These are phyloP conservation scores for Ambrosia artemisiifolia DNA, from an alignment of 129 eudicot genomes.

Conservation along the genomic window DNA sequence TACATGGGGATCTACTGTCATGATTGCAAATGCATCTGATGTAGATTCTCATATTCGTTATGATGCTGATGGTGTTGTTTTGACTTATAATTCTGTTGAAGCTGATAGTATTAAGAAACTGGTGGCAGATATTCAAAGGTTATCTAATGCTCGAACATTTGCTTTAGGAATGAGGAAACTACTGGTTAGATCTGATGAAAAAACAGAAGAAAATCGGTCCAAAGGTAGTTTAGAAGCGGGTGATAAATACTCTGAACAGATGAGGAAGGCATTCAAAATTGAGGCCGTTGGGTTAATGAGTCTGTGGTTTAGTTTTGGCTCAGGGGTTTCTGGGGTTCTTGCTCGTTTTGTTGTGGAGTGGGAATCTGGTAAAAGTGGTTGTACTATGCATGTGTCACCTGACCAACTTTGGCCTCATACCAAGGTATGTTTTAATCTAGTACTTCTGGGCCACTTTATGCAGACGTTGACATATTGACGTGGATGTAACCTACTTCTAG, in stretches of 20 bases:
- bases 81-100: conserved; percentile 87
- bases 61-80: conserved; percentile 88
- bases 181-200: conserved; percentile 76
- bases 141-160: conserved; percentile 86
- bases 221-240: conserved; percentile 37
- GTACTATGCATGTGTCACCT: conserved; percentile 98
- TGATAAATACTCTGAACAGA: conserved; percentile 72
- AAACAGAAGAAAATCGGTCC: conserved; percentile 50
- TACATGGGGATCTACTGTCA: conserved; percentile 82
- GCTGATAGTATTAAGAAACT: conserved; percentile 80
- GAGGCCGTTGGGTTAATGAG: conserved; percentile 98
- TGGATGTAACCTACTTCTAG: background rate
- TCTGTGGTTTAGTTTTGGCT: conserved; percentile 97
- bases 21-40: conserved; percentile 90
- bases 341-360: conserved; percentile 98
- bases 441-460: background rate
- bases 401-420: conserved; percentile 99
- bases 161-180: conserved; percentile 94
- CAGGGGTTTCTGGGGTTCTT: conserved; percentile 78
- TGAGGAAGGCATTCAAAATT: conserved; percentile 80
- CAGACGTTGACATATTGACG: background rate
- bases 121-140: conserved; percentile 89
- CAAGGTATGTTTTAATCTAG: conserved; percentile 50
- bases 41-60: conserved; percentile 87
- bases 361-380: conserved; percentile 94